phyloP scores from a whole-genome alignment of 2,329 filamentous ascomycete species.

The Hymenotorrendiella dingleyae region DNA sequence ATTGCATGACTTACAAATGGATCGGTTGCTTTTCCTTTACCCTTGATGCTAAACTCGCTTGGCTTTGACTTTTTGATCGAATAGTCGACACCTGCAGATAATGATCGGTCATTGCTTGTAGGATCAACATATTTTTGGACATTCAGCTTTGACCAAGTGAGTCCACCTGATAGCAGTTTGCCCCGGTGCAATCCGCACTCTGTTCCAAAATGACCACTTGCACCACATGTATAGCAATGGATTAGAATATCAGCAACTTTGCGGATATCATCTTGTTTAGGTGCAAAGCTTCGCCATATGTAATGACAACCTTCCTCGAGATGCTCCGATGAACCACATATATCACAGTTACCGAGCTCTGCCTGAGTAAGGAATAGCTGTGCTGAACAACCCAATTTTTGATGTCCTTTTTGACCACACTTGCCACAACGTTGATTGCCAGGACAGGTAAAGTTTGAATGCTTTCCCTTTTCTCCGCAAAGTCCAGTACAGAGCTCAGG shows the following conservation, averaged over 20 bases:
- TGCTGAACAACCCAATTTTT: slow-evolving; percentile 44
- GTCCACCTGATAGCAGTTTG: slow-evolving; percentile 28
- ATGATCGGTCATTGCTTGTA: slow-evolving; percentile 29
- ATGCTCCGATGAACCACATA: slow-evolving; percentile 53
- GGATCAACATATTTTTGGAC: slow-evolving; percentile 44
- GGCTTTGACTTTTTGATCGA: slow-evolving; percentile 15
- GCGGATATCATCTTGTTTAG: slow-evolving; percentile 34
- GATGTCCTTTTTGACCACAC: slow-evolving; percentile 60
- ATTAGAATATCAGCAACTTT: slow-evolving; percentile 45
- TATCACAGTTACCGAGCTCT: slow-evolving; percentile 52
- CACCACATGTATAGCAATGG: slow-evolving; percentile 53
- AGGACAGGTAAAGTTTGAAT: slow-evolving; percentile 48
- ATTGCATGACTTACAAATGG: too few species aligned
- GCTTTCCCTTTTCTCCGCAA: slow-evolving; percentile 38
- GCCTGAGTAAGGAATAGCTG: slow-evolving; percentile 46
- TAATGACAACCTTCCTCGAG: slow-evolving; percentile 53
- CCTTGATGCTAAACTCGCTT: slow-evolving; percentile 27
- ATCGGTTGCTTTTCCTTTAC: slow-evolving; percentile 22
- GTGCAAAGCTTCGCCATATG: slow-evolving; percentile 53
- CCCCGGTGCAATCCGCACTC: slow-evolving; percentile 40
- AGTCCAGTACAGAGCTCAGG: slow-evolving; percentile 42
- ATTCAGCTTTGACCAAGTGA: slow-evolving; percentile 49
- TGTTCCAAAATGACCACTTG: slow-evolving; percentile 47
- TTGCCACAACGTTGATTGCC: slow-evolving; percentile 46
- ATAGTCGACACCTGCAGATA: slow-evolving; percentile 26